These are phyloP conservation scores for Salinomyces thailandicus DNA, from an alignment of 2,329 filamentous ascomycete genomes.

Conservation along the genomic window DNA sequence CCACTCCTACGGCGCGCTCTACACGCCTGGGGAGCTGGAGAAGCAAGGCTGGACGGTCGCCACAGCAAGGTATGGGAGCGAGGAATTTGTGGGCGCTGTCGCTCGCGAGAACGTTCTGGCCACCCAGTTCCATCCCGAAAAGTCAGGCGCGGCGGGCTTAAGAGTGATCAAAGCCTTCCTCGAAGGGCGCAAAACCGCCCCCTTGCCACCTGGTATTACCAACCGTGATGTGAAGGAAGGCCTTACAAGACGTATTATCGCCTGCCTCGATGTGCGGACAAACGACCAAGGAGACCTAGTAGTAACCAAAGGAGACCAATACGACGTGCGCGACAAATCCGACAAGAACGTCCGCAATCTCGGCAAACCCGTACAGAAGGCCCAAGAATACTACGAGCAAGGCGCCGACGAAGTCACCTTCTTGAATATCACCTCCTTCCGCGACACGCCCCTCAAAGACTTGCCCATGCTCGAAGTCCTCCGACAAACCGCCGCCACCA, in stretches of 20 bases:
- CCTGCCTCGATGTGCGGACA: conserved; percentile 86
- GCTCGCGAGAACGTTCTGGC: conserved; percentile 76
- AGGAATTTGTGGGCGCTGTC: conserved; percentile 86
- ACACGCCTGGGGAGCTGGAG: conserved; percentile 63
- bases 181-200: conserved; percentile 52
- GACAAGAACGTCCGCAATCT: conserved; percentile 68
- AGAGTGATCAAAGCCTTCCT: conserved; percentile 78
- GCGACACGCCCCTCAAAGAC: conserved; percentile 86
- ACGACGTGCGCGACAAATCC: conserved; percentile 89
- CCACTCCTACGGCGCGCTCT: conserved; percentile 82
- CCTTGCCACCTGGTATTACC: conserved; percentile 35
- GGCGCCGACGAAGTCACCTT: conserved; percentile 96
- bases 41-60: conserved; percentile 83
- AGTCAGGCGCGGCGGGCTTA: conserved; percentile 82
- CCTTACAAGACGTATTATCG: conserved; percentile 85
- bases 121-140: conserved; percentile 96
- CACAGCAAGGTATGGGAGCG: conserved; percentile 73
- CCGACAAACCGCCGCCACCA: conserved; percentile 71
- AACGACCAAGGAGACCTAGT: conserved; percentile 94
- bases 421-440: conserved; percentile 95
- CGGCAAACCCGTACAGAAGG: conserved; percentile 94
- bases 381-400: conserved; percentile 86
- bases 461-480: conserved; percentile 93
- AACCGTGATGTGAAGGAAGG: conserved; percentile 44
- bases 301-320: conserved; percentile 97